phyloP scores from a whole-genome alignment of 2,329 filamentous ascomycete species.

The Talaromyces sp. region DNA sequence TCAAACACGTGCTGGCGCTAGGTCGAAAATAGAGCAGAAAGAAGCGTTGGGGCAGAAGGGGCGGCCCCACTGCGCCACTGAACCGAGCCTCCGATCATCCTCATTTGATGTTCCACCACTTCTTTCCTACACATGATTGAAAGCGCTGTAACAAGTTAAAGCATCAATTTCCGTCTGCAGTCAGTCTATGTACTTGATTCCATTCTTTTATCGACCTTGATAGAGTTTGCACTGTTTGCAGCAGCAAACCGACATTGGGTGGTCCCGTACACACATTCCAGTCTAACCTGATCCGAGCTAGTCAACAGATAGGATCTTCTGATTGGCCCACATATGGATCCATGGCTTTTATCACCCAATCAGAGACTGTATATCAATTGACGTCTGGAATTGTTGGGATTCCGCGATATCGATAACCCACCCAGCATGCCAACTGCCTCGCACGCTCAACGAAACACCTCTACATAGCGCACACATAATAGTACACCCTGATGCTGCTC shows the following conservation, averaged over 20 bases:
- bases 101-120: too few relatives aligned
- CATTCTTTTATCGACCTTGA: too few relatives aligned
- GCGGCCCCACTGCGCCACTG: conserved; percentile 10
- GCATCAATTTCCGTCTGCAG: too few relatives aligned
- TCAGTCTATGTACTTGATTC: too few relatives aligned
- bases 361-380: not conserved
- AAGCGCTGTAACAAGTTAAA: not conserved
- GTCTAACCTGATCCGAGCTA: not conserved
- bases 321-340: not conserved
- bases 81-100: not conserved
- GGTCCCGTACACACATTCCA: not conserved
- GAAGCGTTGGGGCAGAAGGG: conserved; percentile 11
- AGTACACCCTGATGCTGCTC: not conserved
- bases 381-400: conserved; percentile 11
- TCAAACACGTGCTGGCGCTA: not conserved
- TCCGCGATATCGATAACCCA: not conserved
- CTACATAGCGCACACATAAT: too few relatives aligned
- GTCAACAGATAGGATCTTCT: not conserved
- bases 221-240: not conserved
- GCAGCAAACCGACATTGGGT: not conserved
- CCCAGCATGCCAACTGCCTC: not conserved
- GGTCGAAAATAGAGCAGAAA: not conserved
- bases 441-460: not conserved
- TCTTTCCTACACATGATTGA: not conserved
- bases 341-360: not conserved